These are phyloP conservation scores for Candida xiaguanensis DNA, from an alignment of 805 yeast species.

Conservation along the genomic window DNA sequence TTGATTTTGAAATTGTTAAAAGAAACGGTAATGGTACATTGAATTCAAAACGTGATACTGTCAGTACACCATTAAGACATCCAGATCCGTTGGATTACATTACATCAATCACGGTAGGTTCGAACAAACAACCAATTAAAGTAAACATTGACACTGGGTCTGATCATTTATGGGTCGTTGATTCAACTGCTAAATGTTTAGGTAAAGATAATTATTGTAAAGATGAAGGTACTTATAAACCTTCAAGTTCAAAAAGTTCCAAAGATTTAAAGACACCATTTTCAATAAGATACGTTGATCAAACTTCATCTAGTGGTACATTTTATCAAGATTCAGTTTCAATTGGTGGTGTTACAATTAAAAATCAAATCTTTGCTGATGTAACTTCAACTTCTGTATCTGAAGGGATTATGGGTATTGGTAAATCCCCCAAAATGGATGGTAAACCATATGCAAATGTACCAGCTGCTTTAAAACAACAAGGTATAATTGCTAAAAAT, in stretches of 20 bases:
- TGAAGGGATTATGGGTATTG: slow-evolving; percentile 77
- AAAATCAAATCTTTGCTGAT: slow-evolving; percentile 16
- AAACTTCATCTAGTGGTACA: slow-evolving; percentile 11
- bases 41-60: no score
- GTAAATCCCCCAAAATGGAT: slow-evolving; percentile 44
- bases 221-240: slow-evolving; percentile 9
- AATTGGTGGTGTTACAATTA: slow-evolving; percentile 11
- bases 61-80: no score
- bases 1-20: slow-evolving; percentile 7
- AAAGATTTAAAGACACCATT: slow-evolving; percentile 7
- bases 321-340: slow-evolving; percentile 14
- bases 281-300: slow-evolving; percentile 12
- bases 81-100: no score
- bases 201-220: neutral
- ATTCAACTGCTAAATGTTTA: slow-evolving; percentile 19
- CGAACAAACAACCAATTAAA: slow-evolving; percentile 14
- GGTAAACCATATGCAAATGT: slow-evolving; percentile 24
- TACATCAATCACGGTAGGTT: no score
- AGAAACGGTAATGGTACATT: neutral
- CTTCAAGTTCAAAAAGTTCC: neutral
- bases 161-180: slow-evolving; percentile 25
- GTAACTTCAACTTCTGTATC: slow-evolving; percentile 41
- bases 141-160: slow-evolving; percentile 23
- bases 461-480: slow-evolving; percentile 28
- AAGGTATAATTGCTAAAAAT: slow-evolving; percentile 30